Conservation (phyloP, 129 eudicot species). For the Ambrosia trifida region DNA sequence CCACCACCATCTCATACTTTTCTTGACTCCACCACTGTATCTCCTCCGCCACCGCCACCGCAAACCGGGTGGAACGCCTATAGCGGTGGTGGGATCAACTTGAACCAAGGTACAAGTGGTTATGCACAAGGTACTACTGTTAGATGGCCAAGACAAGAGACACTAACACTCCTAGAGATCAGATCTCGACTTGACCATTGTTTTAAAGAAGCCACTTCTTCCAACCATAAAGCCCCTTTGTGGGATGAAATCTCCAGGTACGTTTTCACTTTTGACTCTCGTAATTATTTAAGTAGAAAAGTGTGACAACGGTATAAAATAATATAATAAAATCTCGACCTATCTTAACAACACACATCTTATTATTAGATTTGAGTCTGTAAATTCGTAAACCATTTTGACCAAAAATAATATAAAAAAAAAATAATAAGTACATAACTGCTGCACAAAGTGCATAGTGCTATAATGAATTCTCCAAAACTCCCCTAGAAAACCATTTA, state of each 20-base stretch:
- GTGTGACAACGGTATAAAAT: no score
- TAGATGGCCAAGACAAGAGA: slow-evolving; percentile 97
- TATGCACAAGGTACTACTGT: slow-evolving; percentile 31
- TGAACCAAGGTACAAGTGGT: slow-evolving; percentile 27
- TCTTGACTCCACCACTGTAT: slow-evolving; percentile 22
- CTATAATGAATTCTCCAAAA: no score
- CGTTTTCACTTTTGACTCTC: not conserved
- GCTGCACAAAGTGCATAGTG: no score
- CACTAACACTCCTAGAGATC: slow-evolving; percentile 87
- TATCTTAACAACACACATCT: no score
- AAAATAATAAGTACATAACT: no score
- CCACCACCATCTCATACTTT: slow-evolving; percentile 20
- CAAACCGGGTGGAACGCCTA: slow-evolving; percentile 25
- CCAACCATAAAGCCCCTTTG: slow-evolving; percentile 86
- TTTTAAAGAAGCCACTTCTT: slow-evolving; percentile 74
- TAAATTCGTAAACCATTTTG: no score
- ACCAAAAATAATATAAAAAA: no score
- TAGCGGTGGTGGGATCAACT: slow-evolving; percentile 27
- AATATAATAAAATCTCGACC: no score
- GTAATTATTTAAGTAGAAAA: no score
- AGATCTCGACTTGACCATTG: slow-evolving; percentile 86
- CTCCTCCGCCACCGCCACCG: slow-evolving; percentile 20
- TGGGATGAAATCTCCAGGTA: slow-evolving; percentile 99
- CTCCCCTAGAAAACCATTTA: no score
- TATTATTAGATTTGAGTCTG: no score